Percentiles rank a stretch among this genome's conserved stretches.
phyloP scores from a whole-genome alignment of 1,284 basidiomycete genomes.

The Paramarasmius palmivorus region DNA sequence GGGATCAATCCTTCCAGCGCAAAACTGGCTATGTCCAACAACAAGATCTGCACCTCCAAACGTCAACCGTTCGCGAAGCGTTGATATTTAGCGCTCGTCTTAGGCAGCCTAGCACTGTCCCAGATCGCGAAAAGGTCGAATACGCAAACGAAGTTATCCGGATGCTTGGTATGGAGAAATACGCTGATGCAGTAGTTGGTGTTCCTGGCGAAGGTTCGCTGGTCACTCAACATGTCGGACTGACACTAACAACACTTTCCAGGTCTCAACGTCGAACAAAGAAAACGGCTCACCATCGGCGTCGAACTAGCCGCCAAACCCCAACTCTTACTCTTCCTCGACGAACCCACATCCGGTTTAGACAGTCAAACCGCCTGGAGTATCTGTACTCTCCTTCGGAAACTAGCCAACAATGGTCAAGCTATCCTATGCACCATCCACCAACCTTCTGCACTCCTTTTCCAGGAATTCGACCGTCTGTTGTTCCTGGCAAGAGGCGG shows the following conservation, averaged over 20 bases:
- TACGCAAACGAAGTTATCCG: slow-evolving; percentile 71
- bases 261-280: slow-evolving; percentile 47
- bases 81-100: slow-evolving; percentile 66
- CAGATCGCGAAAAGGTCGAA: slow-evolving; percentile 58
- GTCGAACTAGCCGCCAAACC: slow-evolving; percentile 38
- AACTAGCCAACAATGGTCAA: slow-evolving; percentile 68
- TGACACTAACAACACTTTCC: neutral
- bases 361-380: slow-evolving; percentile 73
- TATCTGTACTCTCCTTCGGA: slow-evolving; percentile 26
- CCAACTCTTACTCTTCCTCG: slow-evolving; percentile 62
- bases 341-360: slow-evolving; percentile 66
- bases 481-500: slow-evolving; percentile 47
- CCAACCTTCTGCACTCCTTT: slow-evolving; percentile 58
- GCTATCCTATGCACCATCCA: slow-evolving; percentile 59
- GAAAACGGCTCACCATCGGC: slow-evolving; percentile 58
- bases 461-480: slow-evolving; percentile 56
- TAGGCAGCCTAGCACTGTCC: slow-evolving; percentile 56
- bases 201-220: slow-evolving; percentile 46
- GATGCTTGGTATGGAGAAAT: slow-evolving; percentile 62
- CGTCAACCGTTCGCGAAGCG: slow-evolving; percentile 64
- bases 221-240: neutral
- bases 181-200: slow-evolving; percentile 67
- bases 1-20: slow-evolving; percentile 60
- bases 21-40: slow-evolving; percentile 63
- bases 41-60: slow-evolving; percentile 56